Base-by-base conservation (phyloP, 2,329 filamentous ascomycete species). In the Xylaria sp. region DNA sequence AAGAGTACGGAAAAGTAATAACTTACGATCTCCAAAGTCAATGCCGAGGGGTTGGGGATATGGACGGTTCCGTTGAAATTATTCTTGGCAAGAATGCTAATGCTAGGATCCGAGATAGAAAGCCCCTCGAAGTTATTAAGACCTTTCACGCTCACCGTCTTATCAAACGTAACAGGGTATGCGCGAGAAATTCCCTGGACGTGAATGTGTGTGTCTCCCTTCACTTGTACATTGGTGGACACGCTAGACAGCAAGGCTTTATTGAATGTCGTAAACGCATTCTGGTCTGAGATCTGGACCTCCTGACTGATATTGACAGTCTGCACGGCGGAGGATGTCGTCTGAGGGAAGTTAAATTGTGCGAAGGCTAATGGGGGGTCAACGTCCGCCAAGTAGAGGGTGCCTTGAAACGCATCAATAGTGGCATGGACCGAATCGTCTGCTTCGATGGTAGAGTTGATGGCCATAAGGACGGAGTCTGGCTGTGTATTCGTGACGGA, bases 1-100 rank as follows among this genome's bases (percentile, higher is more conserved):
- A 11, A 33, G 2, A 13, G 42, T n/a, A 45, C 13, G 7, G 6
- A 17, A 11, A n/a, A 17, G 29, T 2, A 39, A 25, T n/a, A 38
- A 61, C 85, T 79, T 80, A 88, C 87, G 72, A 92, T 85, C 38
- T 90, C 85, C 59, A 92, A 82, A n/a, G 84, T 87, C 74, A 90
- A 83, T 58, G 86, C 78, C 1, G 89, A 90, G 6, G 82, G 84
- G 77, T 92, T 92, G 70, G 87, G 88, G 57, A 92, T 89, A 63
- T 81, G 80, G 64, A 85, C 84, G 15, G 80, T 84, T 71, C 84
- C 89, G 58, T 83, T 79, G 79, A 92, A 89, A 79, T 91, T 92
- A 74, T 84, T 84, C 79, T 10, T 74, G 68, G 61, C 81, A 74
- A 83, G 72, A 25, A 54, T 39, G 38, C 81, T 77, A 69, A 90